Base-by-base conservation (phyloP, 768 basidiomycete species). In the Naganishia kalamii region DNA sequence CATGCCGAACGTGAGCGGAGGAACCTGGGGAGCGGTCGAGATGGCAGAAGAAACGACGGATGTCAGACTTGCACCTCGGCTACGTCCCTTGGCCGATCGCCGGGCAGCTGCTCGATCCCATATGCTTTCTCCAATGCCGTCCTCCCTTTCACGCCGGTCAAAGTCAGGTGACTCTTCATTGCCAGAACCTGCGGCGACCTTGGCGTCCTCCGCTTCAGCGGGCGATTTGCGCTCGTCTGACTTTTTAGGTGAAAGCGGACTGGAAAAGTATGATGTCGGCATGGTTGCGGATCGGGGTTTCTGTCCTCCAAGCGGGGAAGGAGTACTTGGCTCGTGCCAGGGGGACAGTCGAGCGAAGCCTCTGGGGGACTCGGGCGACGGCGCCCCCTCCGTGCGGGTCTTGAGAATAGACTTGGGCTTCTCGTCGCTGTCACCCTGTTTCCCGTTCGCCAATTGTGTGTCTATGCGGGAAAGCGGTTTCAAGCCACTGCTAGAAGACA, bases 261-360 rank as follows among this genome's bases (percentile, higher is more conserved):
- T 64, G 15, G 35, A 25, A 40, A 54, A 43, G 63, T 43, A 51
- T 41, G 50, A 64, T 13, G 37, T 63, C 29, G 62, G 72, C 41
- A 74, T 57, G 2, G 75, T 77, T 1, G 72, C 72, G 10, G 75
- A 75, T 21, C 75, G 72, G 0, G 60, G 70, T 65, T 73, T 71
- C 17, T 41, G 50, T 30, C 40, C 48, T 13, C 44, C 60, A 2
- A 46, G 44, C 11, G 33, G 62, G 30, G 30, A 30, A n/a, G 59
- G 46, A 2, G 54, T 57, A 40, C 54, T 40, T 13, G 54, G 54
- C 40, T 57, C 54, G 27, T 57, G 54, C 54, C 54, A 57, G 11
- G 51, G 41, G 8, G 59, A 60, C 52, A 30, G 21, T 21, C 48
- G 37, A 46, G 51, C 50, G 15, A 54, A 47, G 5, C 61, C 63